phyloP scores from a whole-genome alignment of 371 early-diverging fungal genomes.

The Cladochytrium tenue region DNA sequence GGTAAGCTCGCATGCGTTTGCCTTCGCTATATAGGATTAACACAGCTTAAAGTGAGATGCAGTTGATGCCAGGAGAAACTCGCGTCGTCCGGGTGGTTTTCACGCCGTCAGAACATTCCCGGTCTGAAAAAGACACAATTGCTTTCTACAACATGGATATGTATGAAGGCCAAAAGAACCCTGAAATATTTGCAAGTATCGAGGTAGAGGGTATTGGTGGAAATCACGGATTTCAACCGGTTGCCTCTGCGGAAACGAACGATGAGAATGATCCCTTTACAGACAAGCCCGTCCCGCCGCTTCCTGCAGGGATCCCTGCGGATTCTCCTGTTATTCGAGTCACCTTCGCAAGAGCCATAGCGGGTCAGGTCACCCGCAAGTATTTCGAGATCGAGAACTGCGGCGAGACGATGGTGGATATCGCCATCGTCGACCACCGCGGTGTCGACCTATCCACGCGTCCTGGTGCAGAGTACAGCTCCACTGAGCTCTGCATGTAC shows the following conservation, averaged over 20 bases:
- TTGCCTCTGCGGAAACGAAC: conserved; percentile 4
- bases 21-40: no score
- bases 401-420: conserved; percentile 47
- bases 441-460: conserved; percentile 22
- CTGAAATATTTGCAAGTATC: conserved; percentile 27
- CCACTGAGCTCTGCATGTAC: conserved; percentile 20
- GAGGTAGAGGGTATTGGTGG: conserved; percentile 38
- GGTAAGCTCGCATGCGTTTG: no score
- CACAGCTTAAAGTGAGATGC: conserved; percentile 26
- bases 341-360: conserved; percentile 38
- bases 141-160: conserved; percentile 37
- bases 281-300: background rate
- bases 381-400: conserved; percentile 51
- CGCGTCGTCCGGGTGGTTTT: conserved; percentile 31
- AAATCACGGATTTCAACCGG: conserved; percentile 29
- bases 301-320: background rate
- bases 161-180: conserved; percentile 24
- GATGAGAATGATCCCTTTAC: conserved; percentile 9
- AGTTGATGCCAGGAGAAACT: conserved; percentile 25
- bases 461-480: background rate
- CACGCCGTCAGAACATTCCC: conserved; percentile 22
- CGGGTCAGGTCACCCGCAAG: conserved; percentile 34
- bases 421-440: conserved; percentile 25
- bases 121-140: conserved; percentile 21
- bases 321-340: conserved; percentile 32